These are phyloP conservation scores for Rhytidiadelphus loreus DNA, from an alignment of 225 moss, liverwort and hornwort species.

Conservation along the genomic window DNA sequence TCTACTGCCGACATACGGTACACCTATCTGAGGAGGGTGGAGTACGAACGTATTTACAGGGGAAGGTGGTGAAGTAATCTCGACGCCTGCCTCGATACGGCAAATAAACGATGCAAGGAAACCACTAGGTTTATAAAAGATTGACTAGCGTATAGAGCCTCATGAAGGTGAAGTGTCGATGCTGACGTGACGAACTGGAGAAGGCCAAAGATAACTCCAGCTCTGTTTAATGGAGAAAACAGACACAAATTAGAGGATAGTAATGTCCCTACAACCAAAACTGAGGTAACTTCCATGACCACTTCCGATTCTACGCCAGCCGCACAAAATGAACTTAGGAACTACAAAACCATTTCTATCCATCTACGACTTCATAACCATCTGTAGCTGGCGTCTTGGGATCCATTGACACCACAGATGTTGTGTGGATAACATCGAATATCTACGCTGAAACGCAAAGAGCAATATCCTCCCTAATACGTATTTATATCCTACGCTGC, in stretches of 20 bases:
- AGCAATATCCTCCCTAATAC: too few species aligned
- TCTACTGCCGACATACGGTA: neutral
- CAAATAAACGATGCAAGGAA: neutral
- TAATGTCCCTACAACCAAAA: neutral
- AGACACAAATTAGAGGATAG: neutral
- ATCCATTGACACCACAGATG: neutral
- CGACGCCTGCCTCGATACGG: neutral
- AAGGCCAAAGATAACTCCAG: neutral
- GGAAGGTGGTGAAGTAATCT: neutral
- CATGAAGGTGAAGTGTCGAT: neutral
- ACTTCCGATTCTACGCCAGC: neutral
- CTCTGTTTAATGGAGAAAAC: neutral
- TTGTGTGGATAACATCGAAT: too few species aligned
- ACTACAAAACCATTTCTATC: neutral
- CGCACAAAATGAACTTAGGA: neutral
- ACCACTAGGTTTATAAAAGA: neutral
- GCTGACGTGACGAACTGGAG: neutral
- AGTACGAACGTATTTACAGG: neutral
- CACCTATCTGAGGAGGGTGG: neutral
- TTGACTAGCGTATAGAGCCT: neutral
- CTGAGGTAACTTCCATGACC: neutral
- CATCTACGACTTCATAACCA: neutral
- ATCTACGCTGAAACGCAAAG: neutral
- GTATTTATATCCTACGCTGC: neutral
- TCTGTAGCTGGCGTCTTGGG: neutral